These are phyloP conservation scores for Spizellomyces punctatus DNA, from an alignment of 192 early-diverging fungal genomes.

Conservation along the genomic window DNA sequence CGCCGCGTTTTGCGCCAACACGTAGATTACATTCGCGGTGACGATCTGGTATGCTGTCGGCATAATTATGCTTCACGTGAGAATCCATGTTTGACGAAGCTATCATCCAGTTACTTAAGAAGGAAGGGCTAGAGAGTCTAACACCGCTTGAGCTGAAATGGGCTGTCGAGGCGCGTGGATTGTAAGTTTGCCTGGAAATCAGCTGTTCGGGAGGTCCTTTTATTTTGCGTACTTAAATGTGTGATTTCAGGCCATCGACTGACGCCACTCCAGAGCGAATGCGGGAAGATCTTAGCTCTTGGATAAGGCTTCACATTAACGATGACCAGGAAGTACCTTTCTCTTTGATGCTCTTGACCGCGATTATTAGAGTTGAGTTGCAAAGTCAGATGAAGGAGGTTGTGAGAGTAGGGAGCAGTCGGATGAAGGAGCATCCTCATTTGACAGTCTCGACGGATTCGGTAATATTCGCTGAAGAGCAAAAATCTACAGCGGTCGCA, in stretches of 20 bases:
- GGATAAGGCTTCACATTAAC: constrained; percentile 5
- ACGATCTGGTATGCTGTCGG: constrained; percentile 10
- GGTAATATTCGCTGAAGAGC: too few species aligned
- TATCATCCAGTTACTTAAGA: constrained; percentile 7
- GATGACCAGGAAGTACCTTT: constrained; percentile 17
- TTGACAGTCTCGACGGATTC: too few species aligned
- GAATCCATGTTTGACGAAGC: neutral
- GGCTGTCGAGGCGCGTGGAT: constrained; percentile 21
- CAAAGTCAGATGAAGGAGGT: neutral
- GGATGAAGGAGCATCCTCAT: too few species aligned
- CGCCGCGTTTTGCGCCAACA: constrained; percentile 24
- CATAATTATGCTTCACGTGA: neutral
- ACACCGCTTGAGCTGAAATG: constrained; percentile 14
- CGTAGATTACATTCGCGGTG: constrained; percentile 24
- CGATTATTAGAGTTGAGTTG: constrained; percentile 2
- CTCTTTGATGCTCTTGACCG: constrained; percentile 11
- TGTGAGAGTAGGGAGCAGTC: too few species aligned
- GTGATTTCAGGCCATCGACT: constrained; percentile 7
- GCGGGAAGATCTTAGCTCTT: constrained; percentile 8
- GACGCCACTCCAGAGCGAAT: constrained; percentile 12
- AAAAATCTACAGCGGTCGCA: too few species aligned
- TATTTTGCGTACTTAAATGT: neutral
- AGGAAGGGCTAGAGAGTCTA: constrained; percentile 20
- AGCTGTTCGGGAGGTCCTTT: neutral
- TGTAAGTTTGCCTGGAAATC: neutral